Evolutionary conservation across 2,329 filamentous ascomycete genomes (phyloP).

Genomic region (Nemania sp.): DNA sequence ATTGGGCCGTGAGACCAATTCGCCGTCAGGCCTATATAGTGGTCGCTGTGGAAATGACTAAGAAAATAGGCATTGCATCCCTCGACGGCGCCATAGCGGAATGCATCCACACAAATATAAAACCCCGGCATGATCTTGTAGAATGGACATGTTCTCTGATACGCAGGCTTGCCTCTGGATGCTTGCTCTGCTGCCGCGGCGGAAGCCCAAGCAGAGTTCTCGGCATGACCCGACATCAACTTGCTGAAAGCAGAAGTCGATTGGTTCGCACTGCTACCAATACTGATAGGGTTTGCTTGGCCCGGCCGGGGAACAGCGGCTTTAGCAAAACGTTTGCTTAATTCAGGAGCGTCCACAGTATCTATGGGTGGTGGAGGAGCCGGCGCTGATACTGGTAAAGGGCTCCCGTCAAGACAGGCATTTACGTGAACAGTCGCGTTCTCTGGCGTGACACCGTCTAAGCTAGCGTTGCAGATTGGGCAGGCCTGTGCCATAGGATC

Average conservation of each 20-base stretch:
- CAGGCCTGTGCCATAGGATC: conserved; percentile 56
- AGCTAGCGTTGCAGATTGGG: conserved; percentile 74
- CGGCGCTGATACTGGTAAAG: conserved; percentile 57
- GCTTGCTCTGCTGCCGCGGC: conserved; percentile 80
- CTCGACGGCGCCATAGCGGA: conserved; percentile 90
- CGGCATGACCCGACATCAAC: conserved; percentile 89
- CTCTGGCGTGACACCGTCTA: conserved; percentile 64
- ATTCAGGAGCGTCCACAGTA: conserved; percentile 45
- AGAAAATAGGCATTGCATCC: conserved; percentile 95
- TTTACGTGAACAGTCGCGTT: conserved; percentile 88
- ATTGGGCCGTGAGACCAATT: conserved; percentile 94
- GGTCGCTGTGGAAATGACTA: conserved; percentile 97
- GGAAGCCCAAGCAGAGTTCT: conserved; percentile 86
- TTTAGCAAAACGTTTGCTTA: conserved; percentile 65
- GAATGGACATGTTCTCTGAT: conserved; percentile 91
- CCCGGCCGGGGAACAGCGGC: conserved; percentile 75
- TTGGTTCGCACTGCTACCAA: conserved; percentile 48
- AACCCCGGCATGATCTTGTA: conserved; percentile 98
- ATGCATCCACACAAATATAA: conserved; percentile 92
- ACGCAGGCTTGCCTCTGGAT: conserved; percentile 82
- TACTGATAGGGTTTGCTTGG: conserved; percentile 76
- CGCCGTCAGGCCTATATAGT: conserved; percentile 88
- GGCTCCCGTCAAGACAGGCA: conserved; percentile 83
- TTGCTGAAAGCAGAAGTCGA: conserved; percentile 81
- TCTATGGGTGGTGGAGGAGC: conserved; percentile 35